Base-by-base conservation (phyloP, 805 yeast genomes). In the Cyberlindnera euphorbiiphila region DNA sequence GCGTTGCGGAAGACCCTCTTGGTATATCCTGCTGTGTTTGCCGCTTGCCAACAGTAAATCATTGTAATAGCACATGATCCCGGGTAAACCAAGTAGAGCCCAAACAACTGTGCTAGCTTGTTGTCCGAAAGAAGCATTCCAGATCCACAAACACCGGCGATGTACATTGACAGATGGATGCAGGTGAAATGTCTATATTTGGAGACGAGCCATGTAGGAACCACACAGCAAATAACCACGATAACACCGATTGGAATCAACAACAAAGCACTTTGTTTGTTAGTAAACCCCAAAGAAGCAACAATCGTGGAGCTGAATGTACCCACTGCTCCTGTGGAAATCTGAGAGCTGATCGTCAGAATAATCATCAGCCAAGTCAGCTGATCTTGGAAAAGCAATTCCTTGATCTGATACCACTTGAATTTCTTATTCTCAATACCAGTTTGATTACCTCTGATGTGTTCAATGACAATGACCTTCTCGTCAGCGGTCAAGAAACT, bases 1-100 rank as follows among this genome's bases (percentile, higher is more conserved):
- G 71, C 72, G 43, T 72, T 74, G 43, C 79, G 59, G 29, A 65
- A 66, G 22, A 73, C 60, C 41, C 75, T 65, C 47, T 77, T 77
- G 9, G 80, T 73, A 39, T 74, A 69, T 0, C 82, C 82, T 3
- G 82, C 74, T 7, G 79, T 74, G 45, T 76, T 76, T 32, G 74
- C 66, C 29, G 72, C 66, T 41, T 72, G 73, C 82, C 82, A 76
- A 14, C 72, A 64, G 50, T 75, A 76, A 24, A 76, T 64, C 43
- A 76, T 59, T 1, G 81, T 73, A 28, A 74, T 75, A 29, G 73
- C 62, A 58, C 76, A 64, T 17, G 76, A 69, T 25, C 82, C 72
- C 55, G 78, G 62, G 62, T 74, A 63, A 21, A 70, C 54, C 46
- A 71, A 53, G 48, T 74, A 73, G 19, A 74, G 59, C 4, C 73